Base-by-base conservation (phyloP, 768 basidiomycete species). In the Agrocybe pediades region DNA sequence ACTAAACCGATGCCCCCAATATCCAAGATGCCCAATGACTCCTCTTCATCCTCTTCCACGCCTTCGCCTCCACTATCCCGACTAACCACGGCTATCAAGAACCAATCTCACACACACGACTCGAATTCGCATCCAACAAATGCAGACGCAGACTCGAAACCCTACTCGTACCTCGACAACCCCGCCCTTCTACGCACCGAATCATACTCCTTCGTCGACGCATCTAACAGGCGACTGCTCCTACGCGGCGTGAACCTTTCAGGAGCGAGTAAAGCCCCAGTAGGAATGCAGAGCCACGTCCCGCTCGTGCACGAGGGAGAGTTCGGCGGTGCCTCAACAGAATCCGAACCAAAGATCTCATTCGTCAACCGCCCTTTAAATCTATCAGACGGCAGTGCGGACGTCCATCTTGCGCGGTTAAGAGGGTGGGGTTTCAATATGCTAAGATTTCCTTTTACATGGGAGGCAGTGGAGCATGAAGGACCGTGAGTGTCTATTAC, bases 161-260 rank as follows among this genome's bases (percentile, higher is more conserved):
- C n/a, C n/a, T n/a, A n/a, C n/a, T n/a, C n/a, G n/a, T n/a, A n/a
- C n/a, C n/a, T n/a, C n/a, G n/a, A n/a, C n/a, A 61, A 76, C 0
- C 60, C 77, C 1, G 71, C 79, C 53, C 88, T 76, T 65, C 73
- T 89, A 46, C 88, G 87, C 71, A 92, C 90, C 24, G 68, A 81
- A 15, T 72, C 81, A 48, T 82, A 80, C 59, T 79, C 82, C 48
- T 93, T 93, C 62, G 82, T 92, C 63, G 91, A 93, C 70, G 78
- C 77, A 49, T 68, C 75, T 48, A 89, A 92, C 19, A 84, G 93
- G 42, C 87, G 88, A 0, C 70, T 96, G 17, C 75, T 98, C 15
- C 77, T 99, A 0, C 85, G 96, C 49, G 97, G 97, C n/a, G 90
- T 98, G 41, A 99, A 99, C 68, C 82, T 98, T 42, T 88, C 92